Evolutionary conservation across 176 grass and related monocot genomes (phyloP).

Genomic region (Sorghum bicolor): DNA sequence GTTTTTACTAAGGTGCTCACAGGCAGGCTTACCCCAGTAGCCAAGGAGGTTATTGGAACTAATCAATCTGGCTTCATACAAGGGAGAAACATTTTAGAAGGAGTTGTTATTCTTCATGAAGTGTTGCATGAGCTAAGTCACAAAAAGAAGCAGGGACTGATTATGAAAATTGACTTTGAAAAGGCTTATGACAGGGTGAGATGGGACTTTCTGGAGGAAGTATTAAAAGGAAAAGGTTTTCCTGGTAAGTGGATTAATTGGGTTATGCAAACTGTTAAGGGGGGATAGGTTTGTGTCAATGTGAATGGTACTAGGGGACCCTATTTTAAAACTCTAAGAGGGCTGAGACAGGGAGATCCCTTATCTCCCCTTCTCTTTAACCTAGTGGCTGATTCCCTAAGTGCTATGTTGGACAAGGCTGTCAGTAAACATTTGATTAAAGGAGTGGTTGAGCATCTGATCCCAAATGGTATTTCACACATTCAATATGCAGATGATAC

Average conservation of each 20-base stretch:
- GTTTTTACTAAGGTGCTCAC: not conserved
- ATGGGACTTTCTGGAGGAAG: too few relatives aligned
- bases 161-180: not conserved
- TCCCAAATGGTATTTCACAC: not conserved
- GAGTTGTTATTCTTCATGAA: not conserved
- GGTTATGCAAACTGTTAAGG: too few relatives aligned
- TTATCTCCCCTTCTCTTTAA: not conserved
- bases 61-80: not conserved
- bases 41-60: not conserved
- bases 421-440: accelerated
- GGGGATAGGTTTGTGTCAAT: too few relatives aligned
- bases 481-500: not conserved
- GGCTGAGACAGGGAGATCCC: too few relatives aligned
- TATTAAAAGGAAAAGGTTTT: too few relatives aligned
- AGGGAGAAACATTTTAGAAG: not conserved
- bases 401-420: not conserved
- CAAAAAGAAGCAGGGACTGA: too few relatives aligned
- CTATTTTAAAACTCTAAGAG: not conserved
- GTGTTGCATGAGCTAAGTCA: too few relatives aligned
- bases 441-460: not conserved
- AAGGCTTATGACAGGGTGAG: too few relatives aligned
- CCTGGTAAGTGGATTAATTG: too few relatives aligned
- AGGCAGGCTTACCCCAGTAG: not conserved
- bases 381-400: not conserved
- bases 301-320: too few relatives aligned